Base-by-base conservation (phyloP, 2,329 filamentous ascomycete species). In the Incumbomyces delicatus region DNA sequence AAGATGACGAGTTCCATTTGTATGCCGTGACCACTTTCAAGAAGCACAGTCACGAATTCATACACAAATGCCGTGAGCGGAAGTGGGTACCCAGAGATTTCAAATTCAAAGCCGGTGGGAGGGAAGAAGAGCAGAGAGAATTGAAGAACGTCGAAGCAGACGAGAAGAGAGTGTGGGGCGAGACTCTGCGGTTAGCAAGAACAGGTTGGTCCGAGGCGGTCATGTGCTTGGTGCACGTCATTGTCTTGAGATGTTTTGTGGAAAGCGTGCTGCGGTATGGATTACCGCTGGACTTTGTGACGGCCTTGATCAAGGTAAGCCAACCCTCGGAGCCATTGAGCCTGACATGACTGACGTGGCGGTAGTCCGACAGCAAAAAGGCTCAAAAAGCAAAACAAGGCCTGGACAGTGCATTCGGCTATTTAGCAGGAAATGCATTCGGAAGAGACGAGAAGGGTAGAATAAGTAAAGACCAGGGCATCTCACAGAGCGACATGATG, bases 241-340 rank as follows among this genome's bases (percentile, higher is more conserved):
- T 96, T 60, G 85, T 89, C 6, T 69, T 98, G 59, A 76, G 92
- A 45, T 89, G 96, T 16, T 98, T 96, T 66, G 92, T 98, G 16
- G 92, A 98, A 74, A 95, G 89, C 4, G 92, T 98, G n/a, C 72
- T 98, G 61, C 80, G 92, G 55, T 98, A 98, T 61, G 92, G 92
- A 22, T 67, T 98, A 58, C 92, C 92, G 40, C 69, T 95, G 53
- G 85, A 94, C 57, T 98, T 90, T 66, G 82, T 94, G 41, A 85
- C 83, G 57, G 87, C 82, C 13, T 69, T 95, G 55, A 72, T 96
- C 52, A 83, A 87, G 81, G 89, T 94, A 76, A 57, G 78, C 2
- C 17, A 27, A 40, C 11, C 33, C 41, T 17, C 33, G 17, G 17
- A 32, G 30, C 14, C 34, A n/a, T 16, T 14, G 27, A 37, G 27